Evolutionary conservation across 257 asterid genomes (phyloP).

Genomic region (Petrea volubilis): DNA sequence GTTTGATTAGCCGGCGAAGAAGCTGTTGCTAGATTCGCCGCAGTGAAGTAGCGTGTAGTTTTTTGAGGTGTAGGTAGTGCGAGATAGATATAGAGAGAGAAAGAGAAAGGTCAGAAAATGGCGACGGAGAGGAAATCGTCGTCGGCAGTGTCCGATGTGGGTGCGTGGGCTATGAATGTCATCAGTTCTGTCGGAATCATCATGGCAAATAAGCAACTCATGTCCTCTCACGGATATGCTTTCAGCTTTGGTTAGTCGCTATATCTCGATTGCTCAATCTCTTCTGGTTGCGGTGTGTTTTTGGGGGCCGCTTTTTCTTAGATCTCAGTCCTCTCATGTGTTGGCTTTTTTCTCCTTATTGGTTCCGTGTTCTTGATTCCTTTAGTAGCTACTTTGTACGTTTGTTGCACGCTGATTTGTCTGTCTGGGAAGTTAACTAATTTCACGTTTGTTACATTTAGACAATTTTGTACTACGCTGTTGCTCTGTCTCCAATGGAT

Average conservation of each 20-base stretch:
- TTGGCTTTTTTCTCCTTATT: too few species aligned
- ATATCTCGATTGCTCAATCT: neutral
- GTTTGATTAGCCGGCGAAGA: neutral
- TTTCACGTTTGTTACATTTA: constrained; percentile 2
- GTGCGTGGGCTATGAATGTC: constrained; percentile 99
- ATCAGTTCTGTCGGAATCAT: constrained; percentile 94
- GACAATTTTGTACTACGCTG: neutral
- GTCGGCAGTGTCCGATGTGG: constrained; percentile 75
- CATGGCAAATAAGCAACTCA: constrained; percentile 95
- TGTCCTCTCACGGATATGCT: constrained; percentile 78
- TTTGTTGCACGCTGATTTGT: constrained; percentile 6
- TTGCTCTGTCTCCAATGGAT: constrained; percentile 10
- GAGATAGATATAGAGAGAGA: constrained; percentile 1
- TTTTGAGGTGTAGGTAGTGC: constrained; percentile 19
- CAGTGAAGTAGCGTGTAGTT: neutral
- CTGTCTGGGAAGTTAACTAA: neutral
- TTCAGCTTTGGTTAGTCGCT: constrained; percentile 66
- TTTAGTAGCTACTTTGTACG: neutral
- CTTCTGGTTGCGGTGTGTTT: neutral
- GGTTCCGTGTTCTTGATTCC: neutral
- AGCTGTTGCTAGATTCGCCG: neutral
- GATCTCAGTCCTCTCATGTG: constrained; percentile 13
- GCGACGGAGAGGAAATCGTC: constrained; percentile 73
- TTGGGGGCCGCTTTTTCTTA: neutral
- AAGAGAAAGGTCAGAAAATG: constrained; percentile 37